Conservation (phyloP, 2,329 filamentous ascomycete species). For the Cercospora sojina region DNA sequence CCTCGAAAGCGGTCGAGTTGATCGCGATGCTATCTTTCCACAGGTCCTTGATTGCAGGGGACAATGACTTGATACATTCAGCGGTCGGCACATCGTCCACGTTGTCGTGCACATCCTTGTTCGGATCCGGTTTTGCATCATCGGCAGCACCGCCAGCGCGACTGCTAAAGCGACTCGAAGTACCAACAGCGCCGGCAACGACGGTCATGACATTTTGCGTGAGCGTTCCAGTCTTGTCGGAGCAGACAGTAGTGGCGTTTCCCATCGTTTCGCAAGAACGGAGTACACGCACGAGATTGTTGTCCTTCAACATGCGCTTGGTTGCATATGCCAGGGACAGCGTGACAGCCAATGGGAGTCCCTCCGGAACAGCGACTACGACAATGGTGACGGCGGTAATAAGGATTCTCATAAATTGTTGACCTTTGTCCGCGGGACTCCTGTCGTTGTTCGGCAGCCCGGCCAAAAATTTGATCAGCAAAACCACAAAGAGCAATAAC, state of each 20-base stretch:
- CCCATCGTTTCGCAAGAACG: constrained; percentile 71
- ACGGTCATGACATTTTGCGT: constrained; percentile 77
- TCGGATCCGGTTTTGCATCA: constrained; percentile 28
- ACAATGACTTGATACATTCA: constrained; percentile 56
- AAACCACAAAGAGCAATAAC: constrained; percentile 75
- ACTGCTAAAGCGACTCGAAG: constrained; percentile 56
- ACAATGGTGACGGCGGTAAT: constrained; percentile 66
- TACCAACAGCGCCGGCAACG: constrained; percentile 68
- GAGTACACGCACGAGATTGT: constrained; percentile 67
- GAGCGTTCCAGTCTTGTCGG: constrained; percentile 74
- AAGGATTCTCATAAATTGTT: constrained; percentile 63
- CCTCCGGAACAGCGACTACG: constrained; percentile 68
- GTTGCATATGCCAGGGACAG: constrained; percentile 67
- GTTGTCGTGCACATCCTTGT: constrained; percentile 38
- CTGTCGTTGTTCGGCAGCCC: constrained; percentile 56
- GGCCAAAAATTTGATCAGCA: constrained; percentile 82
- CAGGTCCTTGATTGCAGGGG: constrained; percentile 54
- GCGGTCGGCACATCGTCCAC: constrained; percentile 51
- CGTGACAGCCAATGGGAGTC: constrained; percentile 66
- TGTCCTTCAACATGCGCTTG: constrained; percentile 66
- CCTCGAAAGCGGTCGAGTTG: constrained; percentile 70
- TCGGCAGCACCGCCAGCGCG: constrained; percentile 31
- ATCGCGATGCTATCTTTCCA: constrained; percentile 64
- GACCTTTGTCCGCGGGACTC: constrained; percentile 71
- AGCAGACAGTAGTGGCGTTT: constrained; percentile 73